Percentiles rank a stretch among this genome's conserved stretches.
Evolutionary conservation across 1,284 basidiomycete species (phyloP).

Genomic region (Ceratobasidium sp.): DNA sequence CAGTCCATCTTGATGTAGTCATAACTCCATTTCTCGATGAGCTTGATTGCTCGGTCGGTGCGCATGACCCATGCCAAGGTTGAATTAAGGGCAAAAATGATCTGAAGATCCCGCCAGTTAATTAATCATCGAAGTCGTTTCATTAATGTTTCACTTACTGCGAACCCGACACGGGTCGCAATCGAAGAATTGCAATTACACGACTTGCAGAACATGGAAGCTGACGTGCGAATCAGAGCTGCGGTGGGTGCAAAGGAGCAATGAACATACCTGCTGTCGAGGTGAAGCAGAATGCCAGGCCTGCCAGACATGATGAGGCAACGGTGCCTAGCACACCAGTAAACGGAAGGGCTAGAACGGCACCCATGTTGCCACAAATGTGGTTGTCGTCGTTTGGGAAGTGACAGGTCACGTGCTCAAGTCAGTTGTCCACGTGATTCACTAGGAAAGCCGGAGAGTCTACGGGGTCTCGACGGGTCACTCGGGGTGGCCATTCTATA

Average conservation of each 20-base stretch:
- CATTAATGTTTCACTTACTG: slow-evolving; percentile 60
- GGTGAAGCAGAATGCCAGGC: slow-evolving; percentile 79
- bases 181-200: slow-evolving; percentile 99
- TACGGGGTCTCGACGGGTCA: neutral
- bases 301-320: slow-evolving; percentile 78
- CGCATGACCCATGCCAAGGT: slow-evolving; percentile 96
- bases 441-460: too few relatives aligned
- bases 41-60: slow-evolving; percentile 83
- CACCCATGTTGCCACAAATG: slow-evolving; percentile 62
- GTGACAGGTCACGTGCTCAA: slow-evolving; percentile 27
- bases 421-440: too few relatives aligned
- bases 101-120: slow-evolving; percentile 55
- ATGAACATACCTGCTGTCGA: slow-evolving; percentile 70
- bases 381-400: slow-evolving; percentile 43
- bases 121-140: neutral
- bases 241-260: neutral
- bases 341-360: slow-evolving; percentile 85
- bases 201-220: slow-evolving; percentile 97
- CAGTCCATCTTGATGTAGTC: slow-evolving; percentile 99
- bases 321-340: slow-evolving; percentile 77
- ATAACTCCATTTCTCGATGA: slow-evolving; percentile 90
- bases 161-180: slow-evolving; percentile 95
- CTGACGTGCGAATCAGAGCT: slow-evolving; percentile 52
- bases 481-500: too few relatives aligned
- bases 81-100: slow-evolving; percentile 96